Evolutionary conservation across 1,284 basidiomycete species (phyloP).

Genomic region (Phylloboletellus chloephorus): DNA sequence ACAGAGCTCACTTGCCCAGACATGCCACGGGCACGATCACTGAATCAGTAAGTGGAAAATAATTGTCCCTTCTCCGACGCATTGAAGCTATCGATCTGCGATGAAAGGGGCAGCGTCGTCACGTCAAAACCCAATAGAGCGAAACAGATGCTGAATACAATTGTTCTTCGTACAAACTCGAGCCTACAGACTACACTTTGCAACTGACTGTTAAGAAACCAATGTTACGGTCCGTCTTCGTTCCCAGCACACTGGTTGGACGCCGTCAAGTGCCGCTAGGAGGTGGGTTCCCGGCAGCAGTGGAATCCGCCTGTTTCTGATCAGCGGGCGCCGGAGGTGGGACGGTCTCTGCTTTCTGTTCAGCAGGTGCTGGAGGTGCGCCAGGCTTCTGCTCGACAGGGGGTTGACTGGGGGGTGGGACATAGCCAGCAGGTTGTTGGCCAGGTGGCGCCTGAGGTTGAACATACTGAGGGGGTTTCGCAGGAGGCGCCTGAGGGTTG

Average conservation of each 20-base stretch:
- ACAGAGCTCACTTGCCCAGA: no score
- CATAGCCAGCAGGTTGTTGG: background rate
- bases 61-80: background rate
- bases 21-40: no score
- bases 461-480: background rate
- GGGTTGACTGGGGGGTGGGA: constrained; percentile 2
- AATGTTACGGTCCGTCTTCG: background rate
- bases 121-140: background rate
- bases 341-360: constrained; percentile 4
- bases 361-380: background rate
- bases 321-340: constrained; percentile 1
- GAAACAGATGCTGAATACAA: background rate
- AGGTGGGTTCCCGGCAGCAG: background rate
- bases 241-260: background rate
- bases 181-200: background rate
- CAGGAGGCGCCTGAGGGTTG: background rate
- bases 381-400: constrained; percentile 13
- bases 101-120: no score
- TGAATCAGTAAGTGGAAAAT: background rate
- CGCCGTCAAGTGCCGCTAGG: constrained; percentile 6
- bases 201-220: background rate
- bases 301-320: constrained; percentile 10
- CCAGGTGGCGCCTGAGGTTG: background rate
- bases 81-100: background rate
- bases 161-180: constrained; percentile 1